Base-by-base conservation (phyloP, 2,329 filamentous ascomycete species). In the Ceratocystis papillata region DNA sequence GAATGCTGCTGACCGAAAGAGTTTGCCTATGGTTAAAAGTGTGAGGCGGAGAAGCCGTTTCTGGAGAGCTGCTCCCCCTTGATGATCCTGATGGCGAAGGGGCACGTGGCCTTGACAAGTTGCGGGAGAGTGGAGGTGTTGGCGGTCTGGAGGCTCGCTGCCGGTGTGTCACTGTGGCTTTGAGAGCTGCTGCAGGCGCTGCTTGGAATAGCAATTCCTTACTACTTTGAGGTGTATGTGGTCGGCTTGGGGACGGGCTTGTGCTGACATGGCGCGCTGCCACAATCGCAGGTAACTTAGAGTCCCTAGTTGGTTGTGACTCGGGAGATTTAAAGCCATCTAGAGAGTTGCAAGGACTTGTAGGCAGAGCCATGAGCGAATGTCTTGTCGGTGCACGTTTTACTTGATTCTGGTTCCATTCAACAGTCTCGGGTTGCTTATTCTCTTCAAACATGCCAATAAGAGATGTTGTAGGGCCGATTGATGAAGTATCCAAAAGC, bases 391-490 rank as follows among this genome's bases (percentile, higher is more conserved):
- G 12, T 22, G 12, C n/a, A n/a, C 17, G 25, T 12, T 25, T 30
- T 22, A 1, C 41, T 25, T 22, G 37, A 5, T 7, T 63, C 33
- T 25, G 61, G 12, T 48, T 63, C 22, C 20, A 57, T 20, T 28
- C 10, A 3, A 2, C 46, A 25, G 30, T 22, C 6, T 15, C 37
- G 2, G 33, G 2, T 53, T 15, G 30, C 25, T 5, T 15, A 7
- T 50, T 79, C 69, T 79, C 77, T 74, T 91, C 87, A 70, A 90
- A 90, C 76, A 89, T 79, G 48, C 82, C 82, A 65, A 90, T 86
- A 22, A 90, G 77, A 3, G 84, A 82, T 2, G 79, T 83, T 0
- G 87, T 86, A 0, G 87, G 80, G 28, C 81, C 77, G 62, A 88
- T 85, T 5, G 83, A 77, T 1, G 78, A 80, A 8, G 81, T 81